Conservation (phyloP, 2,329 filamentous ascomycete genomes). For the Alternaria alternata region DNA sequence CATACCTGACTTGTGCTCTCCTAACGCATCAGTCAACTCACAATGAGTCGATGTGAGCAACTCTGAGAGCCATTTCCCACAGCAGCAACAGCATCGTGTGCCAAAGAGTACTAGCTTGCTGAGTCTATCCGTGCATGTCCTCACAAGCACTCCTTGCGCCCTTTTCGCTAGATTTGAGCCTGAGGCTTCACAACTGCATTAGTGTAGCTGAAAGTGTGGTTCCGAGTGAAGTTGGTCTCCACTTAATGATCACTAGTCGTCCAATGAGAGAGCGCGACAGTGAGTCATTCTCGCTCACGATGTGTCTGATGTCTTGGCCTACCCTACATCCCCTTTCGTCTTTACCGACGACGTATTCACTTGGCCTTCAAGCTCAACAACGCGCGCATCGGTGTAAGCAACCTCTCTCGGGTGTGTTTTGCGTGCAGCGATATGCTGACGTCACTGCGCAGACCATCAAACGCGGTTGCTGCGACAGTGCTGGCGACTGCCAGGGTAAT, state of each 20-base stretch:
- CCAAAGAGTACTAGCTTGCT: background rate
- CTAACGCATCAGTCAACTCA: constrained; percentile 8
- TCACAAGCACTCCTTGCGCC: background rate
- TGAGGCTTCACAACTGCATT: constrained; percentile 3
- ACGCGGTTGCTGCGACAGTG: background rate
- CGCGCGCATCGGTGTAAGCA: background rate
- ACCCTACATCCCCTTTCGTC: background rate
- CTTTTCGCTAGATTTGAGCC: background rate
- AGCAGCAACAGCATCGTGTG: background rate
- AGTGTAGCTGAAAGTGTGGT: background rate
- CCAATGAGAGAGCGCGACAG: constrained; percentile 14
- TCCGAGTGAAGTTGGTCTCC: background rate
- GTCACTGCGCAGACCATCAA: background rate
- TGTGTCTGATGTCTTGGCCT: constrained; percentile 9
- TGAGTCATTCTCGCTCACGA: constrained; percentile 31
- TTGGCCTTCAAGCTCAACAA: background rate
- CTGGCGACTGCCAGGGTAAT: background rate
- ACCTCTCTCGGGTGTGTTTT: background rate
- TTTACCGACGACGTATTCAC: background rate
- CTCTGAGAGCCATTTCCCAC: background rate
- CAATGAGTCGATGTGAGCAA: constrained; percentile 12
- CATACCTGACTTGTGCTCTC: background rate
- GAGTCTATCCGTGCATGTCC: background rate
- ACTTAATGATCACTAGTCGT: background rate
- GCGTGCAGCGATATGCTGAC: background rate